Percentiles rank a stretch among this genome's conserved stretches.
Evolutionary conservation across 2,329 filamentous ascomycete genomes (phyloP).

Genomic region (Hortaea werneckii): DNA sequence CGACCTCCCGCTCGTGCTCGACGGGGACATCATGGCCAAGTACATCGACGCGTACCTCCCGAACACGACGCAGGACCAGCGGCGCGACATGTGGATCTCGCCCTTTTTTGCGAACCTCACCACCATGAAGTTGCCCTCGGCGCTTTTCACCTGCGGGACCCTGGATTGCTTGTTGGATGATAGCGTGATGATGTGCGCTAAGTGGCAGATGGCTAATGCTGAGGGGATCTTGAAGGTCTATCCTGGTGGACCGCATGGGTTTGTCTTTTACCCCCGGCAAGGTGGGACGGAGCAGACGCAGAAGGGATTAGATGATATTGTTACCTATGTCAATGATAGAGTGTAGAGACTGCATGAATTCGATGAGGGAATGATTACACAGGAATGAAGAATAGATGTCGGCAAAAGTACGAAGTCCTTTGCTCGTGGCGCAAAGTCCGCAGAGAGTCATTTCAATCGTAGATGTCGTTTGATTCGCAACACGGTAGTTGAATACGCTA

Average conservation of each 20-base stretch:
- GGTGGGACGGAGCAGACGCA: slow-evolving; percentile 26
- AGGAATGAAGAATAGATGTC: too few relatives aligned
- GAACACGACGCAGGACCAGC: slow-evolving; percentile 30
- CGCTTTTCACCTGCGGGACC: slow-evolving; percentile 46
- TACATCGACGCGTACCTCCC: slow-evolving; percentile 40
- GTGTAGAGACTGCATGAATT: slow-evolving; percentile 5
- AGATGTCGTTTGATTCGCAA: background rate
- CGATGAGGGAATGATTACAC: too few relatives aligned
- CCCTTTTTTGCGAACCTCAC: slow-evolving; percentile 42
- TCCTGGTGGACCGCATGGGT: slow-evolving; percentile 45
- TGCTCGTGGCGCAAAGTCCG: too few relatives aligned
- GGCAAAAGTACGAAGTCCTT: too few relatives aligned
- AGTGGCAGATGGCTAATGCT: slow-evolving; percentile 44
- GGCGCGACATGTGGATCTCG: slow-evolving; percentile 36
- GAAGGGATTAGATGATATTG: slow-evolving; percentile 31
- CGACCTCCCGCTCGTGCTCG: slow-evolving; percentile 34
- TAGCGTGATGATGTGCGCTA: slow-evolving; percentile 42
- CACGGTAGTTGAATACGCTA: background rate
- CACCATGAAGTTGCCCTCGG: slow-evolving; percentile 35
- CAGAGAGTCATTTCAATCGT: background rate
- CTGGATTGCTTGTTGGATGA: slow-evolving; percentile 45
- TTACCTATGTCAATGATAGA: slow-evolving; percentile 27
- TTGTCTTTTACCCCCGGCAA: slow-evolving; percentile 31
- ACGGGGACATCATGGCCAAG: slow-evolving; percentile 35
- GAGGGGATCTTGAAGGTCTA: slow-evolving; percentile 44